phyloP scores from a whole-genome alignment of 768 basidiomycete species.

The Lentinula edodes region DNA sequence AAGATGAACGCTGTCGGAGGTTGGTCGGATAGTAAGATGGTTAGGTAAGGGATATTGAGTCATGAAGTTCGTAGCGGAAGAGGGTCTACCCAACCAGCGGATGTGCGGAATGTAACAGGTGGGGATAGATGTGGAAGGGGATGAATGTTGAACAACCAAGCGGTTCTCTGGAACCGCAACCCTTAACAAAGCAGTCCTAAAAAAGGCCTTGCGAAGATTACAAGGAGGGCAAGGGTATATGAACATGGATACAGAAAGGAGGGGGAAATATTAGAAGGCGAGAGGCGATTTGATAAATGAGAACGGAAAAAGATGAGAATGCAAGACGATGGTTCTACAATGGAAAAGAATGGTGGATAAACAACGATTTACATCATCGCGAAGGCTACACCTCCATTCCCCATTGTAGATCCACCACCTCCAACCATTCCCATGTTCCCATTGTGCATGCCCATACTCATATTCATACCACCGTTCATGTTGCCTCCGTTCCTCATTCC shows the following conservation, averaged over 20 bases:
- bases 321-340: neutral
- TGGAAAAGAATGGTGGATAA: neutral
- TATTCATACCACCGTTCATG: conserved; percentile 1
- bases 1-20: neutral
- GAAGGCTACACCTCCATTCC: conserved; percentile 11
- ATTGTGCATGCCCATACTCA: conserved; percentile 5
- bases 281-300: neutral
- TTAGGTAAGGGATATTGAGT: neutral
- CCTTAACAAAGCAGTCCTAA: neutral
- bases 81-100: conserved; percentile 1
- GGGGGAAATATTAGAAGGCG: neutral
- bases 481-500: conserved; percentile 6
- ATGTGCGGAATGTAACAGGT: neutral
- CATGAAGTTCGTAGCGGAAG: neutral
- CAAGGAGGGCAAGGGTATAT: neutral
- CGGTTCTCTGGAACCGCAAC: neutral
- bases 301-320: neutral
- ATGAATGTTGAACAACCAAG: neutral
- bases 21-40: neutral
- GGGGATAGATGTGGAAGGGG: neutral
- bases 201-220: neutral
- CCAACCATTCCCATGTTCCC: conserved; percentile 13
- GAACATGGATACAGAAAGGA: neutral
- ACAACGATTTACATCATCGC: conserved; percentile 14
- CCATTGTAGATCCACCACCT: conserved; percentile 13